A percentile compares a stretch with the other conserved stretches of the same genome.
Evolutionary conservation across 306 rosid genomes (phyloP).

Genomic region (Corylus heterophylla): DNA sequence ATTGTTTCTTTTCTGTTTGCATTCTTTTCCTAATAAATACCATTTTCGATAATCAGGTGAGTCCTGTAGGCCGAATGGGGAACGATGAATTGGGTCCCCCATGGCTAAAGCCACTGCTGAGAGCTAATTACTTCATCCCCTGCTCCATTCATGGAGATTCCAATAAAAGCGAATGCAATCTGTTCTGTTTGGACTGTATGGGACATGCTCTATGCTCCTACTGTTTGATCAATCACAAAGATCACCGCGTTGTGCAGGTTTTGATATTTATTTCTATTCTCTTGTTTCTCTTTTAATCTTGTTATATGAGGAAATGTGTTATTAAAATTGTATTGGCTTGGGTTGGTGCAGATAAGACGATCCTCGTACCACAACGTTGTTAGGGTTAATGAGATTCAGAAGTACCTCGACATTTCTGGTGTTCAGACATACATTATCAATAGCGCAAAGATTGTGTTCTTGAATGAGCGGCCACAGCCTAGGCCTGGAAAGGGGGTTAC

Average conservation of each 20-base stretch:
- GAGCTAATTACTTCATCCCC: constrained; percentile 31
- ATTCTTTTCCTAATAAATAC: background rate
- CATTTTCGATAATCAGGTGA: constrained; percentile 31
- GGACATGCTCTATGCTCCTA: constrained; percentile 40
- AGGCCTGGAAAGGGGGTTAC: constrained; percentile 54
- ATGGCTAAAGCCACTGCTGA: constrained; percentile 47
- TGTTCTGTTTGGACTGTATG: constrained; percentile 52
- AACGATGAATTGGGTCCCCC: constrained; percentile 28
- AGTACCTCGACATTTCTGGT: constrained; percentile 38
- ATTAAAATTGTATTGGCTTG: background rate
- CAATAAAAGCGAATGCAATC: constrained; percentile 46
- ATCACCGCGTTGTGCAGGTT: constrained; percentile 49
- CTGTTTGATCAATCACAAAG: constrained; percentile 39
- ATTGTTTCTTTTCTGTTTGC: background rate
- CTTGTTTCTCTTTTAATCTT: background rate
- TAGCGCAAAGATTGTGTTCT: constrained; percentile 50
- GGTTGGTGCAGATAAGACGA: constrained; percentile 35
- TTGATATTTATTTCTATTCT: background rate
- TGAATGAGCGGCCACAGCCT: constrained; percentile 56
- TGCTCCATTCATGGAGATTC: constrained; percentile 40
- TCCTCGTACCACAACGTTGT: constrained; percentile 59
- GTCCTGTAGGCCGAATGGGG: constrained; percentile 29
- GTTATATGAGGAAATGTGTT: background rate
- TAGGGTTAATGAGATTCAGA: constrained; percentile 54
- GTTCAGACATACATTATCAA: constrained; percentile 54